Conservation (phyloP, 176 grass and related monocot genomes). For the Carex littledalei region DNA sequence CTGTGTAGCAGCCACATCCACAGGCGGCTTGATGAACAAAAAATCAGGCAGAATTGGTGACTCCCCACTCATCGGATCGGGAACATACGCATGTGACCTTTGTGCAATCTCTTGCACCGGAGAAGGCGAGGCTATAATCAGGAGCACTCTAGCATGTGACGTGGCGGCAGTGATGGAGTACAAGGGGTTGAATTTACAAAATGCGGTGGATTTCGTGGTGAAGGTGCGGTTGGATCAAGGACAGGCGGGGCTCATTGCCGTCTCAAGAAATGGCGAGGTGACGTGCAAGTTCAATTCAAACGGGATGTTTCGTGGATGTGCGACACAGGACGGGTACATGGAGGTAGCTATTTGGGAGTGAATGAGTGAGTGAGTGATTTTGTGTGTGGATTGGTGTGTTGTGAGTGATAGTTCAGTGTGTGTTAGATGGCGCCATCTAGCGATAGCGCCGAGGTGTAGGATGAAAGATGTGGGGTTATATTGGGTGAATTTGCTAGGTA, state of each 20-base stretch:
- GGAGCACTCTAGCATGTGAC: constrained; percentile 68
- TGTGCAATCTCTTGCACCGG: constrained; percentile 89
- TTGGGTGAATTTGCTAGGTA: not conserved
- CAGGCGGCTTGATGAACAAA: constrained; percentile 93
- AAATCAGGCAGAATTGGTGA: constrained; percentile 81
- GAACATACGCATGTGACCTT: constrained; percentile 64
- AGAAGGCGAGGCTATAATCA: constrained; percentile 93
- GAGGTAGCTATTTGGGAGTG: constrained; percentile 91
- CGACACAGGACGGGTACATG: constrained; percentile 80
- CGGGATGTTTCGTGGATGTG: constrained; percentile 80
- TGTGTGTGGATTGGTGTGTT: too few relatives aligned
- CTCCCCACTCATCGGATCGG: constrained; percentile 77
- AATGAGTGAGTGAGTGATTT: not conserved
- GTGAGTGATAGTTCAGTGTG: too few relatives aligned
- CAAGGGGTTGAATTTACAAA: constrained; percentile 58
- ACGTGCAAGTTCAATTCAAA: constrained; percentile 63
- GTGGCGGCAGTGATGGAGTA: constrained; percentile 94
- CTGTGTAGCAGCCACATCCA: constrained; percentile 66
- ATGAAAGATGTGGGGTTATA: not conserved
- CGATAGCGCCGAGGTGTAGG: not conserved
- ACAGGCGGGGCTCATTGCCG: constrained; percentile 65
- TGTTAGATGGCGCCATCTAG: not conserved
- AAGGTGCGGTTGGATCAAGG: constrained; percentile 69
- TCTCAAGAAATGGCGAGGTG: constrained; percentile 58
- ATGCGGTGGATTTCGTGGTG: constrained; percentile 65